Conservation (phyloP, 768 basidiomycete genomes). For the Tubosaeta sp. region DNA sequence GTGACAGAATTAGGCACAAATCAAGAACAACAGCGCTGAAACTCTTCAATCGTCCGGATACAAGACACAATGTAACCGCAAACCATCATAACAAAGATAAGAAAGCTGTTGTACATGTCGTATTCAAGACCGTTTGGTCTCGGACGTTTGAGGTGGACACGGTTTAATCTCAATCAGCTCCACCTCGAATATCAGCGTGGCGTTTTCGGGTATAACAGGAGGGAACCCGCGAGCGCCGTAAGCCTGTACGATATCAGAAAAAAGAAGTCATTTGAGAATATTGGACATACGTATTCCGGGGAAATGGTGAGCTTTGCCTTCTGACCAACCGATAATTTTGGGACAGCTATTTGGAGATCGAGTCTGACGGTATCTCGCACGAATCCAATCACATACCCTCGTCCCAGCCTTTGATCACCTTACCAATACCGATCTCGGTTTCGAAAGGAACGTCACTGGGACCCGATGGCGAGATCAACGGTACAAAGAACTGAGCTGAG, state of each 20-base stretch:
- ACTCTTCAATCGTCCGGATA: slow-evolving; percentile 19
- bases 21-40: neutral
- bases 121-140: slow-evolving; percentile 45
- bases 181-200: slow-evolving; percentile 77
- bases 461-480: slow-evolving; percentile 7
- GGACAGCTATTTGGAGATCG: slow-evolving; percentile 51
- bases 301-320: slow-evolving; percentile 65
- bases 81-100: slow-evolving; percentile 6
- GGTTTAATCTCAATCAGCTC: slow-evolving; percentile 70
- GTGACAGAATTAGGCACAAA: neutral
- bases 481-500: neutral
- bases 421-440: slow-evolving; percentile 72
- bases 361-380: neutral
- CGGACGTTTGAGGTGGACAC: slow-evolving; percentile 28
- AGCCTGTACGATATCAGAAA: slow-evolving; percentile 39
- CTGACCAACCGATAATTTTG: slow-evolving; percentile 68
- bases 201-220: slow-evolving; percentile 73
- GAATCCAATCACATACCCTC: slow-evolving; percentile 51
- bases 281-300: slow-evolving; percentile 69
- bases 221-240: slow-evolving; percentile 75
- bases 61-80: slow-evolving; percentile 24
- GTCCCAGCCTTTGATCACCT: slow-evolving; percentile 90
- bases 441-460: slow-evolving; percentile 56
- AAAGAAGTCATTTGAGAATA: neutral
- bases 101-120: slow-evolving; percentile 19